Evolutionary conservation across 306 rosid species (phyloP), one percentile per base, ranked within the genome.

Genomic region (Quercus alba): DNA sequence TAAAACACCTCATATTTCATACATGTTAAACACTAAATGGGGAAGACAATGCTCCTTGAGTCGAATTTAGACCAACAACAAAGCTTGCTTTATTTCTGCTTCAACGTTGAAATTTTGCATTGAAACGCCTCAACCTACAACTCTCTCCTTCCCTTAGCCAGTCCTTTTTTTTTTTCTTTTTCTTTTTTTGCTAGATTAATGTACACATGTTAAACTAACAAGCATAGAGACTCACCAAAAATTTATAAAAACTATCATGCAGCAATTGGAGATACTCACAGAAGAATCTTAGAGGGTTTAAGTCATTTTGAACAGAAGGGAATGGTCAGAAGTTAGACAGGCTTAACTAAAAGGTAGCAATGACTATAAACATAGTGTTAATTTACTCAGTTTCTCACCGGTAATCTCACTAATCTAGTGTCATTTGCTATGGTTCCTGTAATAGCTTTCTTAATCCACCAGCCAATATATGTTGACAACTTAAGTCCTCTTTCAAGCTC

Each of bases 401-500:
- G 96, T 83, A 94, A 77, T 88, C 97, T 81, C 70, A 94, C 77
- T 56, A 89, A 72, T 85, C 92, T 89, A 21, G 97, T 90, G 64
- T 92, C 89, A 20, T 41, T 94, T 7, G 88, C 90, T 81, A 94
- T 80, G 63, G 97, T 92, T 85, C 81, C 88, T 52, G 89, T 81
- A 14, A 92, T 88, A 56, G 92, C 94, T 92, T 94, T 96, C 78
- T 81, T 89, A 70, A 94, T 92, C 97, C 96, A 94, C 96, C 94
- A 92, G 85, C 92, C 90, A 26, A 84, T 91, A 83, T 92, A 92
- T n/a, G 97, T 92, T 59, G 98, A 94, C 49, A 94, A 49, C 67
- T 92, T 92, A 56, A 79, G 51, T 72, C 97, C 97, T 83, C 90
- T 86, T 12, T 87, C 79, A 8, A 90, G 94, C n/a, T 92, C 96